Conservation (phyloP, 768 basidiomycete species). For the Pleurotus ostreatus region DNA sequence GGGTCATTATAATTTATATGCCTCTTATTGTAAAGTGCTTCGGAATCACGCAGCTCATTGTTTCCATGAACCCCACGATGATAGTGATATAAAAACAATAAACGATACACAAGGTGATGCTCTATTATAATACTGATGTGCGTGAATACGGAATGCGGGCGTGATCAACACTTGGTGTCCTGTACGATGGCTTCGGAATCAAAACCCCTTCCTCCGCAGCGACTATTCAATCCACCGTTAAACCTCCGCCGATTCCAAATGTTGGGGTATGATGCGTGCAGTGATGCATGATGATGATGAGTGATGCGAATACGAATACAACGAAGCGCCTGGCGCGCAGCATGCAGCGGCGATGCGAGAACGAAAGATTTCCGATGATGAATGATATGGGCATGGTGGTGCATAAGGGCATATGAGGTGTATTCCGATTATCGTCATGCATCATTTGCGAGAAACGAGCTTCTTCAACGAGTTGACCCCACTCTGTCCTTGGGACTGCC, state of each 20-base stretch:
- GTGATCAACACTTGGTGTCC: constrained; percentile 5
- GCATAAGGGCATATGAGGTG: too few relatives aligned
- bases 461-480: constrained; percentile 26
- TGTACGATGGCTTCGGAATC: constrained; percentile 3
- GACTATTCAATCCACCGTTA: not conserved
- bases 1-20: too few relatives aligned
- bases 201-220: constrained; percentile 3
- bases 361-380: constrained; percentile 14
- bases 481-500: constrained; percentile 19
- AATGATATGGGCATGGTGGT: too few relatives aligned
- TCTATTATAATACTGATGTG: constrained; percentile 8
- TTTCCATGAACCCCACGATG: constrained; percentile 1
- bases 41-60: not conserved
- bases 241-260: constrained; percentile 6
- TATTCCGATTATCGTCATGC: too few relatives aligned
- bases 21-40: too few relatives aligned
- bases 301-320: constrained; percentile 9
- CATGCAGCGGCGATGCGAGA: not conserved
- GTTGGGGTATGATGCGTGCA: constrained; percentile 2
- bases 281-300: not conserved
- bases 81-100: constrained; percentile 7
- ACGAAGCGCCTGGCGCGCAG: constrained; percentile 8
- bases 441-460: constrained; percentile 27
- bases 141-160: constrained; percentile 7
- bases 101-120: constrained; percentile 9